phyloP scores from a whole-genome alignment of 306 rosid species.

The Prunus kanzakura region DNA sequence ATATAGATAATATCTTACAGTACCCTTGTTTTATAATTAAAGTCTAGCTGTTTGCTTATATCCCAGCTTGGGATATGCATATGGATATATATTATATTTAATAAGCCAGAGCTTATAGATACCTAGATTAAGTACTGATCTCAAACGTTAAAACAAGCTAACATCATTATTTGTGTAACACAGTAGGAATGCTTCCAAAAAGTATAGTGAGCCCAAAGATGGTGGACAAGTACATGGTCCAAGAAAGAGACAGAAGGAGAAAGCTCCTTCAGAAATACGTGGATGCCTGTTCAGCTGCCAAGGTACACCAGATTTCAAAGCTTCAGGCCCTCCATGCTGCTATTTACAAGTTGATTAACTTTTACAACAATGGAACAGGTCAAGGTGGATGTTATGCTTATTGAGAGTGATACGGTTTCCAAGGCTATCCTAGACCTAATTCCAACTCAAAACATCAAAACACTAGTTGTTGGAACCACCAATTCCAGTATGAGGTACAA shows the following conservation, averaged over 20 bases:
- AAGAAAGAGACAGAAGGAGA: conserved; percentile 47
- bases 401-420: conserved; percentile 62
- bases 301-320: conserved; percentile 25
- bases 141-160: too few relatives aligned
- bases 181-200: conserved; percentile 68
- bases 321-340: not conserved
- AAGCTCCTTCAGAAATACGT: conserved; percentile 51
- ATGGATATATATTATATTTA: too few relatives aligned
- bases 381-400: conserved; percentile 57
- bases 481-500: conserved; percentile 56
- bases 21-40: not conserved
- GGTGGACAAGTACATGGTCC: conserved; percentile 39
- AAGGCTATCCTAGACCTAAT: conserved; percentile 60
- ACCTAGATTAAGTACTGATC: too few relatives aligned
- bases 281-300: conserved; percentile 48
- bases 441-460: conserved; percentile 54
- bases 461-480: conserved; percentile 58
- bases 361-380: conserved; percentile 38
- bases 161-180: not conserved
- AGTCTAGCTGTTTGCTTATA: not conserved
- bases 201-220: conserved; percentile 48
- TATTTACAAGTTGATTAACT: not conserved
- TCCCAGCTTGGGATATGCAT: too few relatives aligned
- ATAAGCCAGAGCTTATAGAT: too few relatives aligned
- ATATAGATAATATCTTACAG: not conserved